Evolutionary conservation across 108 stramenopile genomes (phyloP).

Genomic region (Conticribra weissflogii): DNA sequence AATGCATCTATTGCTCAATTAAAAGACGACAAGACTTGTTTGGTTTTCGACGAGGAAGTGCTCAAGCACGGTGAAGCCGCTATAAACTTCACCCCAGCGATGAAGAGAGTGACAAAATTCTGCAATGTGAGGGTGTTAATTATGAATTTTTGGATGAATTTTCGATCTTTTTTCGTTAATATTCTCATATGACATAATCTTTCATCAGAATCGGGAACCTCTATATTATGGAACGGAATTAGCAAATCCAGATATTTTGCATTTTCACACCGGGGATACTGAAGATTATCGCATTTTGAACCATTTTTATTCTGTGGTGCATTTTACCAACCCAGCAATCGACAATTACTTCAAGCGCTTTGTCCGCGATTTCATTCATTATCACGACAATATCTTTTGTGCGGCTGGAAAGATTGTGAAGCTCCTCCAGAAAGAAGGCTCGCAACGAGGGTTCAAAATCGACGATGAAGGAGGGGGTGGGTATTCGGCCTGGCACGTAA

Average conservation of each 20-base stretch:
- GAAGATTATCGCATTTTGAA: conserved; percentile 70
- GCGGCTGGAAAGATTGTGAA: conserved; percentile 89
- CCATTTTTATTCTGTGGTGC: conserved; percentile 81
- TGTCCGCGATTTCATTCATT: conserved; percentile 86
- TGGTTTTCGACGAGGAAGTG: conserved; percentile 65
- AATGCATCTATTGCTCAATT: conserved; percentile 38
- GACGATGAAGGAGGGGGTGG: conserved; percentile 80
- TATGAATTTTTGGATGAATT: background rate
- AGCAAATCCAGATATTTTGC: conserved; percentile 53
- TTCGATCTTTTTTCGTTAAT: background rate
- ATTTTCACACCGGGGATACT: conserved; percentile 65
- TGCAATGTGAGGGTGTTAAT: conserved; percentile 22
- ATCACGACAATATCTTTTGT: conserved; percentile 88
- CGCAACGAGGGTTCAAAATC: conserved; percentile 45
- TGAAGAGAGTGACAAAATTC: conserved; percentile 9
- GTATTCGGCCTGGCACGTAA: conserved; percentile 83
- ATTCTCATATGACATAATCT: background rate
- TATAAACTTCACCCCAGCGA: background rate
- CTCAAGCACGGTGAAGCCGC: conserved; percentile 34
- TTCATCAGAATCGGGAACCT: conserved; percentile 25
- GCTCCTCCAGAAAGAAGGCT: conserved; percentile 70
- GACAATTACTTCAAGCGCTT: conserved; percentile 62
- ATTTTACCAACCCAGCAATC: conserved; percentile 78
- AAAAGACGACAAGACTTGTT: conserved; percentile 49
- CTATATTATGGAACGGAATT: conserved; percentile 32